These are phyloP conservation scores for Pseudocercospora ulei DNA, from an alignment of 2,329 filamentous ascomycete species.

Conservation along the genomic window DNA sequence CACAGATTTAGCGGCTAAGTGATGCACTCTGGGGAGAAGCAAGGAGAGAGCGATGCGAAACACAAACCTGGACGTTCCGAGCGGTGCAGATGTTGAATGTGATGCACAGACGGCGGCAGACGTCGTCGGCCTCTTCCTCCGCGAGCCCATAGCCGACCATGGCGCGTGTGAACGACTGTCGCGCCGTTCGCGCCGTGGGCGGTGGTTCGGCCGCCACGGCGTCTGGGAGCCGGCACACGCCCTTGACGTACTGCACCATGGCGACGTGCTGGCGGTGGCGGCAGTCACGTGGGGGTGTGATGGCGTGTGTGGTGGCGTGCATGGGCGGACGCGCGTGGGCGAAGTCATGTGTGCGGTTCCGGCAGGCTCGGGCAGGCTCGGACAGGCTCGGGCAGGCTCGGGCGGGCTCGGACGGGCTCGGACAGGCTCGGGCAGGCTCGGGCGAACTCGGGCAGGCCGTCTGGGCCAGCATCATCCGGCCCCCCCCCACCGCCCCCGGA, in stretches of 20 bases:
- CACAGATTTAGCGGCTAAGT: constrained; percentile 17
- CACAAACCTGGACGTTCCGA: constrained; percentile 25
- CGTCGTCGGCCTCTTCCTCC: constrained; percentile 1
- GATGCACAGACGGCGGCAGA: constrained; percentile 13
- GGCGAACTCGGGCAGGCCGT: constrained; percentile 1
- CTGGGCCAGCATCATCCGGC: constrained; percentile 1
- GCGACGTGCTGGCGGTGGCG: constrained; percentile 1
- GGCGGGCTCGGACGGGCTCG: constrained; percentile 3
- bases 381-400: constrained; percentile 4
- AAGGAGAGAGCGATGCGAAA: not conserved
- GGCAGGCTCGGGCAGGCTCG: constrained; percentile 2
- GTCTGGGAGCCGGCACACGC: constrained; percentile 1
- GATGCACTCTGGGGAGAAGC: constrained; percentile 2
- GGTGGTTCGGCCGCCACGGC: not conserved
- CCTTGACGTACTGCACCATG: constrained; percentile 2
- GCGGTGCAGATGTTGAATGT: constrained; percentile 23
- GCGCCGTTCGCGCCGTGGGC: constrained; percentile 6
- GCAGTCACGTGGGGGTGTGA: not conserved
- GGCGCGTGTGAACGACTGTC: constrained; percentile 2
- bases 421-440: constrained; percentile 4
- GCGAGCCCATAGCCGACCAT: constrained; percentile 2
- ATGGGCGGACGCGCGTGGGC: not conserved
- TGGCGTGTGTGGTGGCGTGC: not conserved
- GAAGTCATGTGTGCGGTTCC: constrained; percentile 3
- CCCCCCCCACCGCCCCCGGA: no score